Evolutionary conservation across 345 rosid genomes (phyloP).

Genomic region (Syzygium grande): DNA sequence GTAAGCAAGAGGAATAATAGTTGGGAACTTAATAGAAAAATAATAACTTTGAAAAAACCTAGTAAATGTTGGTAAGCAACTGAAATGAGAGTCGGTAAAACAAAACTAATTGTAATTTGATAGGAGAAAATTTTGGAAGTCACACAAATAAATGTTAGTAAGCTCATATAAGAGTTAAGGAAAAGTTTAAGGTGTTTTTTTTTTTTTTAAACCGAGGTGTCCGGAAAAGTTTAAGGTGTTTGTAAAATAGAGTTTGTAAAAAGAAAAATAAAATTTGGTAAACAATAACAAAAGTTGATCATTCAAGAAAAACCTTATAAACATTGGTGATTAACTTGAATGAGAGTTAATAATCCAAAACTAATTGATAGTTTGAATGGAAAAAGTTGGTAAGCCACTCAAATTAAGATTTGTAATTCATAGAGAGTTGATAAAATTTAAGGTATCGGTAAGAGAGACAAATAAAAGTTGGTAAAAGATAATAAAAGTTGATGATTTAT

Average conservation of each 20-base stretch:
- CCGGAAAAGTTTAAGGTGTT: not conserved
- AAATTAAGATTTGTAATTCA: not conserved
- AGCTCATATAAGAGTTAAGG: not conserved
- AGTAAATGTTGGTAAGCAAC: rapidly evolving
- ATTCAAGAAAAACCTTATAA: no score
- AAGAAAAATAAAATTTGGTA: no score
- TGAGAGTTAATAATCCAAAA: not conserved
- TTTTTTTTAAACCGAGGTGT: no score
- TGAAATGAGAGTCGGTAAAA: not conserved
- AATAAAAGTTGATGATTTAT: not conserved
- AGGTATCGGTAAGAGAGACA: not conserved
- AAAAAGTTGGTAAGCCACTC: not conserved
- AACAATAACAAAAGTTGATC: not conserved
- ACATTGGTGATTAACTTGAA: not conserved
- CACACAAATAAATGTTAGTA: not conserved
- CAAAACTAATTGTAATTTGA: not conserved
- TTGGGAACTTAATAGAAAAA: not conserved
- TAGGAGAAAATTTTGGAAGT: not conserved
- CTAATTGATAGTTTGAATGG: no score
- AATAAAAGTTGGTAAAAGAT: not conserved
- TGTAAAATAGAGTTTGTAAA: no score
- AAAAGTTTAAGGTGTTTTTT: no score
- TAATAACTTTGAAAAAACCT: not conserved
- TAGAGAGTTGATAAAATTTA: not conserved
- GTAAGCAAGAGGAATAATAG: not conserved